Percentiles rank a stretch among this genome's conserved stretches.
These are phyloP conservation scores for Lasiodiplodia hormozganensis DNA, from an alignment of 2,329 filamentous ascomycete genomes.

Conservation along the genomic window DNA sequence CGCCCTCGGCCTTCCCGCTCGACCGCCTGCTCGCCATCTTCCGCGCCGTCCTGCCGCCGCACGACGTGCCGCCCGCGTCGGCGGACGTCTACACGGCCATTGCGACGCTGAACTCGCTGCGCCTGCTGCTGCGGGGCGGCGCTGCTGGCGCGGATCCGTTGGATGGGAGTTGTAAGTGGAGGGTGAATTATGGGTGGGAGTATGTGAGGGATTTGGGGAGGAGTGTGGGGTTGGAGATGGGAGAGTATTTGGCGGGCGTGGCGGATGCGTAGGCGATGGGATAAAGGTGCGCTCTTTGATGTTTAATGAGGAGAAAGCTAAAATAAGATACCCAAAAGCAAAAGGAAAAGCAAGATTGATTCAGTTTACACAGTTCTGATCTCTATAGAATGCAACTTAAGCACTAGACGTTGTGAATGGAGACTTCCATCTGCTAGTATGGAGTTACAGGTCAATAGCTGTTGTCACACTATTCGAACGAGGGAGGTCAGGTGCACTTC, in stretches of 20 bases:
- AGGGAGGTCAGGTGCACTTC: neutral
- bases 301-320: neutral
- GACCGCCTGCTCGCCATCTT: conserved; percentile 83
- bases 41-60: conserved; percentile 62
- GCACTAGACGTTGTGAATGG: neutral
- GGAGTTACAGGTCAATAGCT: too few relatives aligned
- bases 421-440: neutral
- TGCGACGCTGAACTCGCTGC: conserved; percentile 74
- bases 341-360: neutral
- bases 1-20: conserved; percentile 77
- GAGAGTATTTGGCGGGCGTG: conserved; percentile 60
- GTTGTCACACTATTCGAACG: neutral
- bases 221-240: conserved; percentile 77
- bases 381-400: neutral
- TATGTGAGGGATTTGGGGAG: conserved; percentile 73
- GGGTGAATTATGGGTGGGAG: conserved; percentile 81
- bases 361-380: neutral
- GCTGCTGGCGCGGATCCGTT: conserved; percentile 66
- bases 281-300: neutral
- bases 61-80: conserved; percentile 43
- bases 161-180: conserved; percentile 66
- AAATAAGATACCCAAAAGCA: conserved; percentile 5
- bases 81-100: conserved; percentile 63
- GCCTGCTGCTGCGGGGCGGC: conserved; percentile 69
- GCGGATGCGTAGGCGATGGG: conserved; percentile 1